Percentiles rank a stretch among this genome's conserved stretches.
phyloP scores from a whole-genome alignment of 1,284 basidiomycete species.

The Fistulina hepatica region DNA sequence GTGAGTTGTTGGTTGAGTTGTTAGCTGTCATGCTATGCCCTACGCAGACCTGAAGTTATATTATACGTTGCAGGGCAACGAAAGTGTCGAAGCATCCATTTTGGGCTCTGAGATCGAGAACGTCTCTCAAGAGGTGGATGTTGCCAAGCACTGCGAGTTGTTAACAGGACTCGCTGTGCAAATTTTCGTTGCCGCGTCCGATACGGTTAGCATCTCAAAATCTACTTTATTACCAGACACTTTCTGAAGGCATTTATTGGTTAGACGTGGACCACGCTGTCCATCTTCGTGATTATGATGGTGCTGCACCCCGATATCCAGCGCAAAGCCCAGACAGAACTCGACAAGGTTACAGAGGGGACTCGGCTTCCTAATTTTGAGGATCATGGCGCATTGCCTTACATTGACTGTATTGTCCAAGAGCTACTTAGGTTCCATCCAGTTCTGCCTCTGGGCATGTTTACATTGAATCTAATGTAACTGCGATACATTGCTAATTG shows the following conservation, averaged over 20 bases:
- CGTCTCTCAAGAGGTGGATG: neutral
- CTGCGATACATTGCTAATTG: neutral
- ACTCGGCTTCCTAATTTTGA: conserved; percentile 14
- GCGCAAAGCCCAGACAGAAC: conserved; percentile 15
- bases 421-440: conserved; percentile 4
- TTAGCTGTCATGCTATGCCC: conserved; percentile 1
- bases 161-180: conserved; percentile 4
- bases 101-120: conserved; percentile 1
- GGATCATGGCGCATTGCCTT: conserved; percentile 14
- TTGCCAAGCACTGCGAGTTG: neutral
- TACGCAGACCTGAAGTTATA: neutral
- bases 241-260: neutral
- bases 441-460: neutral
- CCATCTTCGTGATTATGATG: conserved; percentile 23
- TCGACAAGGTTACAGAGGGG: conserved; percentile 15
- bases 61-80: neutral
- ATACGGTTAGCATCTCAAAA: neutral
- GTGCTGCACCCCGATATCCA: conserved; percentile 15
- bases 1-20: conserved; percentile 2
- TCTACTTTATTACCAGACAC: neutral
- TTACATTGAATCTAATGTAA: neutral
- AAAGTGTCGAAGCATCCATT: conserved; percentile 3
- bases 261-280: conserved; percentile 1
- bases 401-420: conserved; percentile 14
- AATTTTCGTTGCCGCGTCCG: conserved; percentile 6